Conservation (phyloP, 2,329 filamentous ascomycete genomes). For the Aureobasidium musti region DNA sequence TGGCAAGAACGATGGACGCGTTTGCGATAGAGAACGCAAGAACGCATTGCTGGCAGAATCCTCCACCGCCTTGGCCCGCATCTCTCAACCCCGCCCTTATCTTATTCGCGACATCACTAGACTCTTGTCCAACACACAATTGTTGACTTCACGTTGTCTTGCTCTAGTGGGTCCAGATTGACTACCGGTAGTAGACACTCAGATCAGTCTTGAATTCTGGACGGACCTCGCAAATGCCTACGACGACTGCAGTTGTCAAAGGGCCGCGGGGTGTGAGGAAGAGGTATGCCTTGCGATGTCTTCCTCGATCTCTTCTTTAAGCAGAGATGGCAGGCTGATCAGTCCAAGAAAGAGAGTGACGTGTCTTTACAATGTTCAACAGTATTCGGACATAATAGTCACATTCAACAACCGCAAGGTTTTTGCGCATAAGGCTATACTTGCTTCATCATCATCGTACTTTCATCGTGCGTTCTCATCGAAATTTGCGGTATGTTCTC, state of each 20-base stretch:
- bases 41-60: not conserved
- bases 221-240: too few relatives aligned
- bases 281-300: not conserved
- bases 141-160: not conserved
- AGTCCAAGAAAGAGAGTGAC: not conserved
- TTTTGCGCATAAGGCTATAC: slow-evolving; percentile 2
- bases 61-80: not conserved
- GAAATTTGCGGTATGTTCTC: not conserved
- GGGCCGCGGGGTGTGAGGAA: not conserved
- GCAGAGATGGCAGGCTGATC: not conserved
- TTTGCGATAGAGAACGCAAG: not conserved
- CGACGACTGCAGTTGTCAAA: too few relatives aligned
- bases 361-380: not conserved
- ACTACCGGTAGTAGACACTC: too few relatives aligned
- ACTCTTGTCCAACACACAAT: not conserved
- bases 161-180: too few relatives aligned
- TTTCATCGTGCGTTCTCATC: not conserved
- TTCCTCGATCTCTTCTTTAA: not conserved
- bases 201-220: too few relatives aligned
- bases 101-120: not conserved
- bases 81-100: not conserved
- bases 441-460: not conserved
- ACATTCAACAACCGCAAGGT: not conserved
- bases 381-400: slow-evolving; percentile 1
- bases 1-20: not conserved